phyloP scores from a whole-genome alignment of 805 yeast species.

The Candida ipomoeae region DNA sequence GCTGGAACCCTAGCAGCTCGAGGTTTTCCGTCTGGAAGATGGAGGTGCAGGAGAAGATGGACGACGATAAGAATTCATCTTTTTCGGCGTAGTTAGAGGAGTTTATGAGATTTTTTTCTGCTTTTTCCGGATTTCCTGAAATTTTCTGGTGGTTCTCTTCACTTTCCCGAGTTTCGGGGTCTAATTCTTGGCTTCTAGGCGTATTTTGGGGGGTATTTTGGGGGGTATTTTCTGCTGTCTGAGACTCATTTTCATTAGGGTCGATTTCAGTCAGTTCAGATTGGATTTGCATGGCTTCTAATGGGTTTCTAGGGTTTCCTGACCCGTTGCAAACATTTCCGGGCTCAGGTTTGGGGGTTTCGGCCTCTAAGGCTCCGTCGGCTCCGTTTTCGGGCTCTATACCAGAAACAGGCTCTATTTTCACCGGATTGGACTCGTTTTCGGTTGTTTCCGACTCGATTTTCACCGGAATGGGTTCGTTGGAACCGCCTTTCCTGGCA shows the following conservation, averaged over 20 bases:
- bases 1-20: constrained; percentile 28
- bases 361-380: too few relatives aligned
- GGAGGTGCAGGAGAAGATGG: constrained; percentile 23
- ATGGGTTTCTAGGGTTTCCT: background rate
- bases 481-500: background rate
- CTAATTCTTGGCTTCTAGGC: too few relatives aligned
- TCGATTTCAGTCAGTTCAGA: background rate
- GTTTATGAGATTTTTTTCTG: too few relatives aligned
- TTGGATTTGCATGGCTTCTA: background rate
- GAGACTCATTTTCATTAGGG: too few relatives aligned
- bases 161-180: too few relatives aligned
- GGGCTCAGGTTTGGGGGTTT: too few relatives aligned
- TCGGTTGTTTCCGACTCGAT: background rate
- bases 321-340: too few relatives aligned
- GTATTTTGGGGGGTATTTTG: too few relatives aligned
- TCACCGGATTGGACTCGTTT: background rate
- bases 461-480: background rate
- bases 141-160: too few relatives aligned
- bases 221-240: too few relatives aligned
- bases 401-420: background rate
- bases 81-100: background rate
- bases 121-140: too few relatives aligned
- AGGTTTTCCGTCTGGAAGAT: constrained; percentile 27
- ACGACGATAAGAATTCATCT: constrained; percentile 11
- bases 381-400: too few relatives aligned